phyloP scores from a whole-genome alignment of 2,329 filamentous ascomycete species.

The Microcyclospora pomicola region DNA sequence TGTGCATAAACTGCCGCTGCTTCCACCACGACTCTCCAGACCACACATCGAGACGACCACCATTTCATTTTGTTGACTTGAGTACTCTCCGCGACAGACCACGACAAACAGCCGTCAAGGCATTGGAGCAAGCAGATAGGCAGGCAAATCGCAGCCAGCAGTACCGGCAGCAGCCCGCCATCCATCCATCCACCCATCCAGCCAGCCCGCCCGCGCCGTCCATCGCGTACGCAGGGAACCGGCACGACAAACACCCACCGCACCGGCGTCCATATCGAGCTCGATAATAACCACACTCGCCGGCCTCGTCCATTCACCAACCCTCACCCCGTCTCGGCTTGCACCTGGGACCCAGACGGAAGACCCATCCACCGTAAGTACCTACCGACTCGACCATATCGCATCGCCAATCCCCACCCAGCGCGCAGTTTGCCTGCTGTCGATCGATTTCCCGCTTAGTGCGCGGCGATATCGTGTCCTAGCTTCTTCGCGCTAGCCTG shows the following conservation, averaged over 20 bases:
- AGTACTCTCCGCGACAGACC: no score
- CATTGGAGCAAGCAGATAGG: neutral
- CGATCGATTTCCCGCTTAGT: no score
- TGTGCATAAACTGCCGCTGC: neutral
- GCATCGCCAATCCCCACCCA: no score
- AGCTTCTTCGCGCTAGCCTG: slow-evolving; percentile 7
- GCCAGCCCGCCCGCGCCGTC: neutral
- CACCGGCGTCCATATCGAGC: no score
- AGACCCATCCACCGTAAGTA: neutral
- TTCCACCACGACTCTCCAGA: no score
- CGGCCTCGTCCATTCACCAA: slow-evolving; percentile 5
- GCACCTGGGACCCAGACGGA: neutral
- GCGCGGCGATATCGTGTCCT: neutral
- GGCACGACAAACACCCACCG: no score
- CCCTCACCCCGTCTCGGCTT: slow-evolving; percentile 9
- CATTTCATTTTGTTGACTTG: no score
- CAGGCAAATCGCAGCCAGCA: slow-evolving; percentile 1
- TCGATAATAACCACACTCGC: neutral
- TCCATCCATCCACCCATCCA: neutral
- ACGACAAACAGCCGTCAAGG: neutral
- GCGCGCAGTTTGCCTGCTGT: no score
- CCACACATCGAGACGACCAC: no score
- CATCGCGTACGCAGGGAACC: neutral
- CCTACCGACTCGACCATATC: no score
- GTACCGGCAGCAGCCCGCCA: slow-evolving; percentile 1